A percentile compares a stretch with the other conserved stretches of the same genome.
These are phyloP conservation scores for Xylaria telfairii DNA, from an alignment of 495 filamentous ascomycete genomes.

Conservation along the genomic window DNA sequence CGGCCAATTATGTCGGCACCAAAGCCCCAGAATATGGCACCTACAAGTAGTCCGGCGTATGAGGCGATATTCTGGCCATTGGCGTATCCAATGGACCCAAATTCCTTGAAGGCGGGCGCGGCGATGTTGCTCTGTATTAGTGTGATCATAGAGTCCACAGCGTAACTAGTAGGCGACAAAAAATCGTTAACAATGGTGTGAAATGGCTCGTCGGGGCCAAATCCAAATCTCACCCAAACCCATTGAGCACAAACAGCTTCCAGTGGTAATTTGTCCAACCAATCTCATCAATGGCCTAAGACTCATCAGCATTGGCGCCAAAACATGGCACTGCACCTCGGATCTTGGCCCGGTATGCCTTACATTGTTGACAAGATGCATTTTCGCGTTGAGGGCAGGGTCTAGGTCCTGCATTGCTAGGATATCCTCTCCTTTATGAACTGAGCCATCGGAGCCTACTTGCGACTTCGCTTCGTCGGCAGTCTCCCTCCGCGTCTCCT, in stretches of 20 bases:
- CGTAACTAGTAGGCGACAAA: constrained; percentile 53
- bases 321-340: too few species aligned
- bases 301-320: not conserved
- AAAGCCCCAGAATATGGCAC: constrained; percentile 82
- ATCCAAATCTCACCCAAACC: constrained; percentile 62
- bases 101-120: constrained; percentile 62
- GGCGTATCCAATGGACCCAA: constrained; percentile 56
- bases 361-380: constrained; percentile 73
- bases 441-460: constrained; percentile 15
- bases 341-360: constrained; percentile 34
- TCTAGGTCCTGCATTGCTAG: constrained; percentile 60
- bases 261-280: constrained; percentile 72
- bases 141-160: constrained; percentile 72
- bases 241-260: constrained; percentile 70
- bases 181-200: constrained; percentile 5
- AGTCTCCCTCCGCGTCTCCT: not conserved
- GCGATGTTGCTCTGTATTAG: constrained; percentile 72
- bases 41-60: constrained; percentile 73
- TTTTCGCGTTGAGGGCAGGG: constrained; percentile 69
- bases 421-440: constrained; percentile 52
- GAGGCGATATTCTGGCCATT: constrained; percentile 67
- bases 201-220: constrained; percentile 4
- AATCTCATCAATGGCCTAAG: constrained; percentile 73
- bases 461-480: constrained; percentile 28
- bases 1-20: constrained; percentile 76